phyloP scores from a whole-genome alignment of 2,329 filamentous ascomycete species.

The Aspergillus hiratsukae region DNA sequence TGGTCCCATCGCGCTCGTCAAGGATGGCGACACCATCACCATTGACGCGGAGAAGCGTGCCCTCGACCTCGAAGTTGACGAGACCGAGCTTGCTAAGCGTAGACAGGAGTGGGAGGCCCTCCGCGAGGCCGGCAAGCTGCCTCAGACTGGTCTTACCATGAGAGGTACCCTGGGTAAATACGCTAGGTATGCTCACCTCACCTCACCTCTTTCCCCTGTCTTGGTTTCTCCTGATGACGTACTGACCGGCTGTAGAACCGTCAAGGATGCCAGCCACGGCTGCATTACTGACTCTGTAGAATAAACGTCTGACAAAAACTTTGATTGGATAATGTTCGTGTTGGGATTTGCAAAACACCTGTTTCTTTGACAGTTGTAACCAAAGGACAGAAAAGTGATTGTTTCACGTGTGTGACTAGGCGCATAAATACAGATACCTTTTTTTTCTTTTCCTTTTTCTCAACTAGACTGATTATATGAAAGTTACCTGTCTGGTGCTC shows the following conservation, averaged over 20 bases:
- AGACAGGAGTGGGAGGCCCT: constrained; percentile 55
- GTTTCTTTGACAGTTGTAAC: neutral
- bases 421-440: neutral
- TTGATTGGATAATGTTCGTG: neutral
- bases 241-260: constrained; percentile 19
- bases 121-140: constrained; percentile 34
- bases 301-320: constrained; percentile 11
- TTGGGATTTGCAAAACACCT: constrained; percentile 6
- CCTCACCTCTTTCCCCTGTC: neutral
- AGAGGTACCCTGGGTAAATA: constrained; percentile 70
- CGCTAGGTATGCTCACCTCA: constrained; percentile 42
- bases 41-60: constrained; percentile 74
- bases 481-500: too few relatives aligned
- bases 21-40: constrained; percentile 72
- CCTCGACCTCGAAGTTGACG: constrained; percentile 61
- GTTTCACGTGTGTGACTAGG: neutral
- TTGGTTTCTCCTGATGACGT: neutral
- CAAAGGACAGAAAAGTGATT: neutral
- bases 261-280: constrained; percentile 45
- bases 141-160: constrained; percentile 52
- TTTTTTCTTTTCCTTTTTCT: neutral
- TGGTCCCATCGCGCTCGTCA: constrained; percentile 77
- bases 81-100: constrained; percentile 59
- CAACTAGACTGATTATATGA: neutral
- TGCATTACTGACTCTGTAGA: constrained; percentile 44